phyloP scores from a whole-genome alignment of 805 yeast genomes.

The Candida tallmaniae region DNA sequence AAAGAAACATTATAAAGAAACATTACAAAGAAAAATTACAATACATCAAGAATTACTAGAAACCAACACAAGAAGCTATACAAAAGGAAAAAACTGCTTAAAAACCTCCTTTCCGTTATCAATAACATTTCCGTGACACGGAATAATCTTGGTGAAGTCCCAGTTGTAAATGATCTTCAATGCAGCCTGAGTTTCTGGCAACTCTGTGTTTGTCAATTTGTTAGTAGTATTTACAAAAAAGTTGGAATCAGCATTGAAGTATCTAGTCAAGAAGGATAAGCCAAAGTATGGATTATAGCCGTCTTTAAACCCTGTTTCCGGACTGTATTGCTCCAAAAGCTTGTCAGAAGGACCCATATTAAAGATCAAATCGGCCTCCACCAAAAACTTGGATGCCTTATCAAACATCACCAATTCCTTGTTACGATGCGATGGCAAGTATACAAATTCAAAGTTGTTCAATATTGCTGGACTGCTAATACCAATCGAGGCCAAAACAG shows the following conservation, averaged over 20 bases:
- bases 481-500: constrained; percentile 24
- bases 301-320: constrained; percentile 42
- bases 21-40: neutral
- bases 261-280: constrained; percentile 34
- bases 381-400: constrained; percentile 41
- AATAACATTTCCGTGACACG: constrained; percentile 59
- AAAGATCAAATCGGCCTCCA: constrained; percentile 59
- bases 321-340: constrained; percentile 40
- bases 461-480: constrained; percentile 34
- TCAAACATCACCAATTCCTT: constrained; percentile 54
- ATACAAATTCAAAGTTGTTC: constrained; percentile 49
- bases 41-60: no score
- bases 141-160: constrained; percentile 48
- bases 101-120: constrained; percentile 33
- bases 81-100: constrained; percentile 13
- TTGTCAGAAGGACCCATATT: constrained; percentile 46
- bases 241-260: constrained; percentile 32
- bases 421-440: constrained; percentile 53
- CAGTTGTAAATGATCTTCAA: constrained; percentile 28
- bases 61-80: no score
- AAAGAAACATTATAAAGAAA: no score
- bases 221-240: constrained; percentile 8
- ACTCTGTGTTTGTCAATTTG: constrained; percentile 4
- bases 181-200: constrained; percentile 13
- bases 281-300: constrained; percentile 43